Conservation (phyloP, 768 basidiomycete species). For the Coprinopsis cinerea region DNA sequence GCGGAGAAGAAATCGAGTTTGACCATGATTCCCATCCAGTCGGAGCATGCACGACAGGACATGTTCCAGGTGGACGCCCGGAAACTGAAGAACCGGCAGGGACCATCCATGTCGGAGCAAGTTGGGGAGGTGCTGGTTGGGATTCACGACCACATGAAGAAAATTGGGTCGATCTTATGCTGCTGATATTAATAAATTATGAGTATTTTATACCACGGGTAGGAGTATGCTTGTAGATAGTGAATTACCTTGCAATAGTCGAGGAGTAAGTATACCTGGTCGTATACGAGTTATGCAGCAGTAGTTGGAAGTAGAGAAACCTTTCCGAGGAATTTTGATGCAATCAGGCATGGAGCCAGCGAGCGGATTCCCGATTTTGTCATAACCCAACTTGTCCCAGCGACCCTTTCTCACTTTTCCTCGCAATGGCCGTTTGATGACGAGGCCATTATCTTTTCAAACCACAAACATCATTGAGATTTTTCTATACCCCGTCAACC, state of each 20-base stretch:
- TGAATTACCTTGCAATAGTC: not conserved
- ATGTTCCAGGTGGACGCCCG: not conserved
- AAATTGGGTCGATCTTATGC: not conserved
- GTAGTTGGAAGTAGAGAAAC: not conserved
- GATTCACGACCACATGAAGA: not conserved
- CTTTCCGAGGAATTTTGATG: not conserved
- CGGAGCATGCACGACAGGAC: conserved; percentile 9
- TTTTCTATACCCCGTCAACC: too few relatives aligned
- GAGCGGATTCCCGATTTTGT: too few relatives aligned
- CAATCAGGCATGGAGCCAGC: not conserved
- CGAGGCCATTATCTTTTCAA: not conserved
- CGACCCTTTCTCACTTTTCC: not conserved
- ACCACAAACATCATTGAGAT: not conserved
- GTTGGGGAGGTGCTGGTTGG: conserved; percentile 8
- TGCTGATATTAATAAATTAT: not conserved
- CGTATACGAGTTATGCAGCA: not conserved
- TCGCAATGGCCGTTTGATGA: too few relatives aligned
- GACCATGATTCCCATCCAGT: conserved; percentile 17
- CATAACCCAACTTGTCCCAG: not conserved
- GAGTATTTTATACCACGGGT: not conserved
- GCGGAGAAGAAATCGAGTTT: conserved; percentile 15
- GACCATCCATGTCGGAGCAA: conserved; percentile 7
- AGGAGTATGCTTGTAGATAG: not conserved
- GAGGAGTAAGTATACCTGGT: not conserved
- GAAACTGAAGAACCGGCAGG: not conserved